These are phyloP conservation scores for Cucurbita maxima DNA, from an alignment of 306 rosid species.

Conservation along the genomic window DNA sequence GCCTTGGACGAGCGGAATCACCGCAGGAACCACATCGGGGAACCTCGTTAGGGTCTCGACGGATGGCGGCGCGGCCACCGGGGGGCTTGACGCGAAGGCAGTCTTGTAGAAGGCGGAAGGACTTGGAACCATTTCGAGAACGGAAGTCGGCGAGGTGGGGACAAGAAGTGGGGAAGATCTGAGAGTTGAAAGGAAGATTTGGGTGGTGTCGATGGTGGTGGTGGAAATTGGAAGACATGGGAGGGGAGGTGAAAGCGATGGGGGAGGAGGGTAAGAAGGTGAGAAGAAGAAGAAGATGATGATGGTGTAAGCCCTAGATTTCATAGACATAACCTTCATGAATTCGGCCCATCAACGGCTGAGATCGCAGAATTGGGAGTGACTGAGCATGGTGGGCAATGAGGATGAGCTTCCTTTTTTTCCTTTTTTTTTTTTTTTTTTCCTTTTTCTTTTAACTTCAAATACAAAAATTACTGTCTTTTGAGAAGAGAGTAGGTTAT, in stretches of 20 bases:
- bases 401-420: background rate
- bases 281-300: background rate
- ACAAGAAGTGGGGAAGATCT: constrained; percentile 46
- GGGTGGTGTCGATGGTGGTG: background rate
- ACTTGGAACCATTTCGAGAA: constrained; percentile 46
- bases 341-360: constrained; percentile 37
- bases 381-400: constrained; percentile 25
- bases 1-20: constrained; percentile 31
- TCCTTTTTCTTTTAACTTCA: too few relatives aligned
- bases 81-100: constrained; percentile 76
- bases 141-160: constrained; percentile 70
- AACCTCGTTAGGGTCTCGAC: constrained; percentile 58
- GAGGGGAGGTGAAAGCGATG: constrained; percentile 17
- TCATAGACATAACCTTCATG: constrained; percentile 23
- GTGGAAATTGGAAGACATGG: constrained; percentile 55
- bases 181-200: constrained; percentile 29
- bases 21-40: constrained; percentile 57
- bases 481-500: too few relatives aligned
- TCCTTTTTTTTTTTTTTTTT: too few relatives aligned
- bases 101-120: constrained; percentile 57
- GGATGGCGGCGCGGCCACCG: constrained; percentile 64
- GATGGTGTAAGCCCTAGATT: constrained; percentile 34
- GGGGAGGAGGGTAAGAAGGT: background rate
- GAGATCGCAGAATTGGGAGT: constrained; percentile 25
- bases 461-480: too few relatives aligned